Conservation (phyloP, 306 rosid genomes). For the Canavalia gladiata region DNA sequence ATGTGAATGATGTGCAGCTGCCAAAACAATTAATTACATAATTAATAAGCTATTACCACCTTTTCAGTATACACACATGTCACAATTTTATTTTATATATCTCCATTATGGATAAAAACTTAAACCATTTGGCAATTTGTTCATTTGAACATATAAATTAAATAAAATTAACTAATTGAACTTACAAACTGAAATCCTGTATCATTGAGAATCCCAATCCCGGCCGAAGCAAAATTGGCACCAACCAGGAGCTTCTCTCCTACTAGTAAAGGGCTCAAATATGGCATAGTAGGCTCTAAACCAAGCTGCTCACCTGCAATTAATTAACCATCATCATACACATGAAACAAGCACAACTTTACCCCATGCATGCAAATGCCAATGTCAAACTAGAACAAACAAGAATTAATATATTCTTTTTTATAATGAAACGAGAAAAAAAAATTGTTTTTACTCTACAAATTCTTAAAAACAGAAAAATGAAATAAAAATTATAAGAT, state of each 20-base stretch:
- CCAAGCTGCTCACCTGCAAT: slow-evolving; percentile 72
- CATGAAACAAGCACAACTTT: not conserved
- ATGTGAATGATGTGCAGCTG: slow-evolving; percentile 77
- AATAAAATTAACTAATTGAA: not conserved
- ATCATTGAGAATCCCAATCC: slow-evolving; percentile 89
- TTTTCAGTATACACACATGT: not conserved
- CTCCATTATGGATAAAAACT: not conserved
- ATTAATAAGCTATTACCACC: not conserved
- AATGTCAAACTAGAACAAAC: slow-evolving; percentile 1
- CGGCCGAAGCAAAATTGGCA: slow-evolving; percentile 92
- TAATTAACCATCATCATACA: slow-evolving; percentile 11
- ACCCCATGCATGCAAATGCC: slow-evolving; percentile 37
- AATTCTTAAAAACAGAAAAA: too few species aligned
- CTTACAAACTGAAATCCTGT: slow-evolving; percentile 87
- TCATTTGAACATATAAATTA: too few species aligned
- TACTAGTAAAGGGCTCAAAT: slow-evolving; percentile 67
- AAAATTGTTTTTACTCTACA: too few species aligned
- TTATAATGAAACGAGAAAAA: too few species aligned
- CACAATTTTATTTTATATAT: not conserved
- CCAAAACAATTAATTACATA: slow-evolving; percentile 24
- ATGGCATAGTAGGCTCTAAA: slow-evolving; percentile 73
- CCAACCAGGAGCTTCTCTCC: slow-evolving; percentile 78
- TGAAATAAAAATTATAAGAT: not conserved
- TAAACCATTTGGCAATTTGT: too few species aligned
- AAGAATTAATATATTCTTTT: not conserved